Percentiles rank a stretch among this genome's conserved stretches.
Conservation (phyloP, 768 basidiomycete species). For the Roridomyces roridus region DNA sequence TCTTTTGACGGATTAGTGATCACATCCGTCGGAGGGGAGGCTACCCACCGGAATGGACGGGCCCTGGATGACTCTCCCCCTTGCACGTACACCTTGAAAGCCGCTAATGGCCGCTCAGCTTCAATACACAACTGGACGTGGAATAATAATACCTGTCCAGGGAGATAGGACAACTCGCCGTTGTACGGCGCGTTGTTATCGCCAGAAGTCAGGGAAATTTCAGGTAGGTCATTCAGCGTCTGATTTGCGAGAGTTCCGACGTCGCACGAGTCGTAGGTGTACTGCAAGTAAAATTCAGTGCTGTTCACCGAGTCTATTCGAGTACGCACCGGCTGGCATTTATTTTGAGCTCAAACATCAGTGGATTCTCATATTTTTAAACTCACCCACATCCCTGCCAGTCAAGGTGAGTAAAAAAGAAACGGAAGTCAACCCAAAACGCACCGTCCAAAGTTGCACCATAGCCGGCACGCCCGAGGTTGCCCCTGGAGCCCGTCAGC, state of each 20-base stretch:
- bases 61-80: conserved; percentile 88
- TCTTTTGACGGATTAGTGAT: too few relatives aligned
- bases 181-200: conserved; percentile 47
- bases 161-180: conserved; percentile 78
- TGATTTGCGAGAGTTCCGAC: conserved; percentile 89
- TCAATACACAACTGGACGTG: too few relatives aligned
- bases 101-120: too few relatives aligned
- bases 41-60: conserved; percentile 68
- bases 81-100: conserved; percentile 89
- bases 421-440: too few relatives aligned
- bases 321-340: too few relatives aligned
- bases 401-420: too few relatives aligned
- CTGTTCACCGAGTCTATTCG: too few relatives aligned
- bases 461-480: neutral
- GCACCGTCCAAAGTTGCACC: neutral
- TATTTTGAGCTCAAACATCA: too few relatives aligned
- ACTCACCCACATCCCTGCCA: too few relatives aligned
- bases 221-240: conserved; percentile 68
- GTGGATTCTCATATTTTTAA: too few relatives aligned
- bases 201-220: conserved; percentile 63
- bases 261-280: conserved; percentile 83
- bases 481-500: neutral
- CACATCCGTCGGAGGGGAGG: too few relatives aligned
- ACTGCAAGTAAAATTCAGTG: neutral
- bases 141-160: conserved; percentile 54